phyloP scores from a whole-genome alignment of 1,284 basidiomycete genomes.

The Microbotryum scabiosae region DNA sequence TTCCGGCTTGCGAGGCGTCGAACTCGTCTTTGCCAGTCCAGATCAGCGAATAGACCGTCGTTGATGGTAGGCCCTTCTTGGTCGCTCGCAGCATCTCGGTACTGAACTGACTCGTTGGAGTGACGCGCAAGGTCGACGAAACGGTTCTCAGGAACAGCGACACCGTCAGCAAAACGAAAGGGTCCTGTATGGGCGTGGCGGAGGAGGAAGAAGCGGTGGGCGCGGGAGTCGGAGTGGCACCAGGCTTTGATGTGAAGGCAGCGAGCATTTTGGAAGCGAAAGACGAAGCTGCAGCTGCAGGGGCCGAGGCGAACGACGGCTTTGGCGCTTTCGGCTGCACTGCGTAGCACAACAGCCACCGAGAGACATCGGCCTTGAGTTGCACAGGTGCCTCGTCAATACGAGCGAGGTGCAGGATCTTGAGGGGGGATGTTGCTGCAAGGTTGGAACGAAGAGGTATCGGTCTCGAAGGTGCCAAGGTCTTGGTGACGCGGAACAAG shows the following conservation, averaged over 20 bases:
- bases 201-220: conserved; percentile 43
- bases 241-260: conserved; percentile 37
- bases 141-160: conserved; percentile 73
- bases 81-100: conserved; percentile 81
- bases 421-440: conserved; percentile 41
- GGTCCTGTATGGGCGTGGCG: conserved; percentile 45
- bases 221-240: conserved; percentile 46
- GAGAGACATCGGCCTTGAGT: conserved; percentile 74
- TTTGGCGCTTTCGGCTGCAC: conserved; percentile 13
- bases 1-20: conserved; percentile 46
- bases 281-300: conserved; percentile 42
- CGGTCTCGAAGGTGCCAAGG: conserved; percentile 51
- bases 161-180: conserved; percentile 51
- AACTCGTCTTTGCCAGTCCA: conserved; percentile 87
- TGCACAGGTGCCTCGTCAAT: conserved; percentile 64
- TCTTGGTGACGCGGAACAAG: conserved; percentile 67
- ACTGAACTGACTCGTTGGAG: conserved; percentile 61
- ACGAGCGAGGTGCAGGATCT: conserved; percentile 60
- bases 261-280: conserved; percentile 66
- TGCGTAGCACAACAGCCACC: conserved; percentile 57
- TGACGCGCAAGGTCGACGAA: conserved; percentile 68
- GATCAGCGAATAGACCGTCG: conserved; percentile 72
- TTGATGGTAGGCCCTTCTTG: conserved; percentile 82
- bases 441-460: conserved; percentile 53
- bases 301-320: conserved; percentile 2